Evolutionary conservation across 805 yeast genomes (phyloP).

Genomic region (Zygosaccharomyces siamensis): DNA sequence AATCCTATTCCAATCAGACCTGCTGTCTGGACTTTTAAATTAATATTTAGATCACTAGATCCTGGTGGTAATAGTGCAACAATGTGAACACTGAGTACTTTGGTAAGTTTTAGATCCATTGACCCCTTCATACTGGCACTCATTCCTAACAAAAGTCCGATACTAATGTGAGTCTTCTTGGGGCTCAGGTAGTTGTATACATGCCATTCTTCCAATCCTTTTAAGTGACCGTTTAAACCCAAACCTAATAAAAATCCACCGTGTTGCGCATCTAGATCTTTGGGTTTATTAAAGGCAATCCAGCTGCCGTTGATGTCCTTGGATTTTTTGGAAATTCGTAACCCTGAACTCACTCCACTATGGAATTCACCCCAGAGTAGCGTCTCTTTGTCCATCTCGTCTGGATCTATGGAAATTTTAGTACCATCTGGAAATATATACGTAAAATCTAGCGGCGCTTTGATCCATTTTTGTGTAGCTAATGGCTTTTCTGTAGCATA

Average conservation of each 20-base stretch:
- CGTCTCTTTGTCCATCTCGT: constrained; percentile 44
- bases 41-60: constrained; percentile 82
- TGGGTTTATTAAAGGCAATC: constrained; percentile 84
- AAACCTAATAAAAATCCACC: constrained; percentile 93
- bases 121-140: constrained; percentile 81
- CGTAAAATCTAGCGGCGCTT: constrained; percentile 68
- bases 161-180: constrained; percentile 75
- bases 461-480: constrained; percentile 77
- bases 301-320: constrained; percentile 71
- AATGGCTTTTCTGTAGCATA: constrained; percentile 54
- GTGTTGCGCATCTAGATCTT: constrained; percentile 67
- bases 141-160: constrained; percentile 86
- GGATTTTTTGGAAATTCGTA: constrained; percentile 64
- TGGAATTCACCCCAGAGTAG: constrained; percentile 86
- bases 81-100: constrained; percentile 88
- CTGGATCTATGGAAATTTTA: constrained; percentile 56
- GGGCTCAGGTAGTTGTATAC: constrained; percentile 90
- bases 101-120: constrained; percentile 81
- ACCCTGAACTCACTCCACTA: constrained; percentile 84
- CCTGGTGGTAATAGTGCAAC: constrained; percentile 88
- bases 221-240: constrained; percentile 87
- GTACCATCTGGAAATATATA: constrained; percentile 64
- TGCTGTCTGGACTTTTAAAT: constrained; percentile 79
- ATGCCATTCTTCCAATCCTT: constrained; percentile 89
- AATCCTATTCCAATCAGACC: constrained; percentile 89